Evolutionary conservation across 73 alveolate genomes (phyloP).

Genomic region (Stentor coeruleus): DNA sequence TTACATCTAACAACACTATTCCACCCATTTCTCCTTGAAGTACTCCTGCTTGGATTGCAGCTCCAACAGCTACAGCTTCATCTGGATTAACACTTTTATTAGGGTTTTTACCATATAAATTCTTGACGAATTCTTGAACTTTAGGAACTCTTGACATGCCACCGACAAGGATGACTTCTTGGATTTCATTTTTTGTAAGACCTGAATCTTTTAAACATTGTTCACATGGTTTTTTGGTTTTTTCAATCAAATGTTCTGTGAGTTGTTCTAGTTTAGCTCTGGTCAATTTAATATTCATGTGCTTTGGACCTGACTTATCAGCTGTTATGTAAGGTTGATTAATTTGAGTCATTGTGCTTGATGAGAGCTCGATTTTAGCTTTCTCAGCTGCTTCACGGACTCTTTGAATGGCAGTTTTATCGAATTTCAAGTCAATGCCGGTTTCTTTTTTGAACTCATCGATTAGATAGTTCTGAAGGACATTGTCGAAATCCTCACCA

Average conservation of each 20-base stretch:
- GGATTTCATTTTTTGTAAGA: slow-evolving; percentile 53
- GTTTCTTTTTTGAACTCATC: slow-evolving; percentile 66
- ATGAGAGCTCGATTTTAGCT: slow-evolving; percentile 83
- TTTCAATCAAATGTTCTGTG: slow-evolving; percentile 54
- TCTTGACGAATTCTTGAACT: slow-evolving; percentile 56
- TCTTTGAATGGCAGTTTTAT: slow-evolving; percentile 84
- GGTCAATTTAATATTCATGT: slow-evolving; percentile 62
- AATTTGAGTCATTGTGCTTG: slow-evolving; percentile 79
- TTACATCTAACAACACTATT: slow-evolving; percentile 65
- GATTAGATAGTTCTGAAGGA: slow-evolving; percentile 65
- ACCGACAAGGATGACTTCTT: slow-evolving; percentile 76
- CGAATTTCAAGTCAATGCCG: slow-evolving; percentile 66
- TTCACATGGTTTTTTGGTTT: slow-evolving; percentile 64
- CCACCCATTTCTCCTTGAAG: slow-evolving; percentile 92
- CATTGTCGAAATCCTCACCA: slow-evolving; percentile 95
- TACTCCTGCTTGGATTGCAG: slow-evolving; percentile 75
- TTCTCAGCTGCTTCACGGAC: slow-evolving; percentile 93
- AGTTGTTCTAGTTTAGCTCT: slow-evolving; percentile 60
- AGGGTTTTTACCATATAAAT: slow-evolving; percentile 83
- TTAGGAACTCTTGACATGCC: slow-evolving; percentile 85
- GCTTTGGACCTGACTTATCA: slow-evolving; percentile 88
- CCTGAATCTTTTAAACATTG: slow-evolving; percentile 62
- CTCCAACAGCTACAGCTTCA: slow-evolving; percentile 98
- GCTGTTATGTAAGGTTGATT: slow-evolving; percentile 75
- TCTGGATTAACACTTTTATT: slow-evolving; percentile 91